Evolutionary conservation across 1,139 yeast species (phyloP).

Genomic region (Suhomyces bokatorum): DNA sequence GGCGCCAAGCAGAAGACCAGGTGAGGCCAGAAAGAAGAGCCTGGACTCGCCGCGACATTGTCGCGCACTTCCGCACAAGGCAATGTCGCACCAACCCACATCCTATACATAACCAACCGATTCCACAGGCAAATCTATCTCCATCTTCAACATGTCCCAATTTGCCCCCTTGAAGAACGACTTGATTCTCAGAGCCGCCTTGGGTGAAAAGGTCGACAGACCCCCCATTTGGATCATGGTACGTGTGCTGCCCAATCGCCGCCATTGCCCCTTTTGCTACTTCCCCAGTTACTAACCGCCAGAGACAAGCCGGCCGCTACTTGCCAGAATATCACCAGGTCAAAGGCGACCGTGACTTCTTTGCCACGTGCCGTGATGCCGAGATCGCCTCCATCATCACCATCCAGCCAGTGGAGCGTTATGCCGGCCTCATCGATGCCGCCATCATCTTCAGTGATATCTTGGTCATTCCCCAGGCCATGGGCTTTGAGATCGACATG

Average conservation of each 20-base stretch:
- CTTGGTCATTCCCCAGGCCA: slow-evolving; percentile 94
- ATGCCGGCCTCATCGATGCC: slow-evolving; percentile 87
- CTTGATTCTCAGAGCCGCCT: slow-evolving; percentile 85
- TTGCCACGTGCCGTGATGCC: slow-evolving; percentile 90
- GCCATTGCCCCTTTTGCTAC: too few relatives aligned
- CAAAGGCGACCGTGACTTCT: slow-evolving; percentile 84
- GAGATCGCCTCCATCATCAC: slow-evolving; percentile 93
- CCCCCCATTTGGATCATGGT: slow-evolving; percentile 99
- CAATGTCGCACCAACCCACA: neutral
- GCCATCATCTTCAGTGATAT: slow-evolving; percentile 96
- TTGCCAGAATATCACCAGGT: slow-evolving; percentile 90
- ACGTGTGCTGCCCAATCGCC: slow-evolving; percentile 24
- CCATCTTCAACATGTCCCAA: slow-evolving; percentile 26
- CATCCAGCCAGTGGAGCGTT: slow-evolving; percentile 91
- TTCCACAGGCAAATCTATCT: too few relatives aligned
- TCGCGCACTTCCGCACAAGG: too few relatives aligned
- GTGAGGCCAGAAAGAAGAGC: too few relatives aligned
- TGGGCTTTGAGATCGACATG: slow-evolving; percentile 96
- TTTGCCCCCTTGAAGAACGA: slow-evolving; percentile 84
- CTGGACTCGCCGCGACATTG: too few relatives aligned
- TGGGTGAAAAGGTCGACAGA: slow-evolving; percentile 81
- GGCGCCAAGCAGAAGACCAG: too few relatives aligned
- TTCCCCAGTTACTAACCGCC: slow-evolving; percentile 11
- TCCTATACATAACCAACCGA: too few relatives aligned
- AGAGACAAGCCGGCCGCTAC: slow-evolving; percentile 87